Conservation (phyloP, 2,329 filamentous ascomycete genomes). For the Zarea fungicola region DNA sequence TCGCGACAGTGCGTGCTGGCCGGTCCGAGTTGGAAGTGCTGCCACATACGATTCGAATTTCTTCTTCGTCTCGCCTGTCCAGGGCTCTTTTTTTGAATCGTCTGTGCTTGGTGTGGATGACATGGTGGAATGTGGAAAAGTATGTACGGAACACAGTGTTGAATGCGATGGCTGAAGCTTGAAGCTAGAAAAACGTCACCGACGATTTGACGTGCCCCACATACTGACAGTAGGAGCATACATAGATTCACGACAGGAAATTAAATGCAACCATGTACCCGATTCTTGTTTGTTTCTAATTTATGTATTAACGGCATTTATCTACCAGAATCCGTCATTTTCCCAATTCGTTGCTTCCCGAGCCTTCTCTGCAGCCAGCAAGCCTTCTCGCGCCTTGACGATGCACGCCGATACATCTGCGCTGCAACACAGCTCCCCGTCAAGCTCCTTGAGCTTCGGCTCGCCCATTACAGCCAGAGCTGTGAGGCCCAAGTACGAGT, state of each 20-base stretch:
- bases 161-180: neutral
- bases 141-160: neutral
- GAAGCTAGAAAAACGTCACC: slow-evolving; percentile 6
- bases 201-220: neutral
- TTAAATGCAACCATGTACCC: too few species aligned
- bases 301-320: too few species aligned
- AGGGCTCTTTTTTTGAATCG: slow-evolving; percentile 33
- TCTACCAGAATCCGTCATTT: slow-evolving; percentile 24
- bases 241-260: too few species aligned
- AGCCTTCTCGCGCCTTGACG: slow-evolving; percentile 37
- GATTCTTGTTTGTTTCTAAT: neutral
- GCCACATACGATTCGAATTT: slow-evolving; percentile 58
- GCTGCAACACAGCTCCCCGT: slow-evolving; percentile 73
- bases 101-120: slow-evolving; percentile 14
- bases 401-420: slow-evolving; percentile 49
- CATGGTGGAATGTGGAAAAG: slow-evolving; percentile 8
- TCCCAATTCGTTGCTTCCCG: slow-evolving; percentile 14
- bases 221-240: too few species aligned
- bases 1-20: neutral
- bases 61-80: slow-evolving; percentile 53
- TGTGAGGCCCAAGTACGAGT: slow-evolving; percentile 82
- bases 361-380: slow-evolving; percentile 22
- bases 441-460: slow-evolving; percentile 61
- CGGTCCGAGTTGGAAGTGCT: neutral
- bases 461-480: slow-evolving; percentile 72